Base-by-base conservation (phyloP, 768 basidiomycete species). In the Psilocybe cubensis region DNA sequence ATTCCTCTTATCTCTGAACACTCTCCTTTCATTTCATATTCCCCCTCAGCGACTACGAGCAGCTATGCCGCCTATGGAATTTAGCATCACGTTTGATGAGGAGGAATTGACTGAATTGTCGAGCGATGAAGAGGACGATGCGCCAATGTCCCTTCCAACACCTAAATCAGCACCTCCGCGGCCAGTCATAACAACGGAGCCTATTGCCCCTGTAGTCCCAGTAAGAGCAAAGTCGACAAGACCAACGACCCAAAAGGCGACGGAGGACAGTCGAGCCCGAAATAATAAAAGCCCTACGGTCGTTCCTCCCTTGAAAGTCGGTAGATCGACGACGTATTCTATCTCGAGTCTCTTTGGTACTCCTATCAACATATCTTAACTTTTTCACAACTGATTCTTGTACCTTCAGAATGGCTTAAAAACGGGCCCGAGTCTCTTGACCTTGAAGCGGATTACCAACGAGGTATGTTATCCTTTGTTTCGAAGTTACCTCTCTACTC, bases 371-470 rank as follows among this genome's bases (percentile, higher is more conserved):
- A 17, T 35, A 20, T 49, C 18, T 35, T 18, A 44, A 25, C 51
- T 50, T 50, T 40, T 46, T 27, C 31, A 33, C 51, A 5, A 35
- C 11, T 47, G 12, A 46, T 25, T 33, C 50, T 24, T 18, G 45
- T 60, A 42, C 33, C 10, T 17, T 28, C 46, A 87, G 86, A 80
- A 50, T 77, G 80, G 60, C 77, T 87, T 27, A 62, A 74, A 3
- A 69, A 79, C 4, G 75, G 71, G 4, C 61, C 35, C 4, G 35
- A 38, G 5, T 5, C 66, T 9, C 80, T 88, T 41, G 78, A 86
- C 53, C 73, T 88, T 7, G 76, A 88, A 57, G 86, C 87, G 0
- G 84, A 87, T 58, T 88, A 88, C 66, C 87, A 89, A 62, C 75
- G 87, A 67, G 83, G 86, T 84, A 50, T 35, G 73, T 51, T 29